These are phyloP conservation scores for Phaseolus coccineus DNA, from an alignment of 331 rosid species.

Conservation along the genomic window DNA sequence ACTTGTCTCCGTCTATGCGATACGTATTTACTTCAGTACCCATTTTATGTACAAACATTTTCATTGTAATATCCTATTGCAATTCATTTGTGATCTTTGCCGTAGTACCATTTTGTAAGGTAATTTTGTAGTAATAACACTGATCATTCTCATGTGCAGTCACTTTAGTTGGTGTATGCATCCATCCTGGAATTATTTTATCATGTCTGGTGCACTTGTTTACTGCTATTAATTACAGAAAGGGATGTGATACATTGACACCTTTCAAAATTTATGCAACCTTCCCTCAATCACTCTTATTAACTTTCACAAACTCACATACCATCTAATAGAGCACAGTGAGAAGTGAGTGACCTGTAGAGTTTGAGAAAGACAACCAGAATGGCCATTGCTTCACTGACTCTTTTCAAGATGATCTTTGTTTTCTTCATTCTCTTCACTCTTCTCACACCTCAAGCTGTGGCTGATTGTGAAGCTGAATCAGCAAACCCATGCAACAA, in stretches of 20 bases:
- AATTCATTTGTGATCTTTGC: neutral
- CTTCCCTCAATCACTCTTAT: no score
- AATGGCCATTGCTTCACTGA: conserved; percentile 38
- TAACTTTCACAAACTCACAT: no score
- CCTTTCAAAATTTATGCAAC: no score
- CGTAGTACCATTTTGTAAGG: conserved; percentile 14
- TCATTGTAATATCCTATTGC: neutral
- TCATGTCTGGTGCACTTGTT: neutral
- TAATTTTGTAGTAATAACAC: neutral
- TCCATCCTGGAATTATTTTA: neutral
- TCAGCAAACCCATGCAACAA: conserved; percentile 52
- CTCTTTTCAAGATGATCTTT: conserved; percentile 33
- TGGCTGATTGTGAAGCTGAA: conserved; percentile 48
- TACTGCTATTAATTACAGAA: neutral
- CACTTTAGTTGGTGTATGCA: neutral
- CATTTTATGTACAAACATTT: neutral
- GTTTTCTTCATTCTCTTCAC: conserved; percentile 43
- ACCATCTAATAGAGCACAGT: neutral
- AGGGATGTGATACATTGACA: no score
- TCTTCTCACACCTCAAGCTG: conserved; percentile 33
- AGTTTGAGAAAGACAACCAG: neutral
- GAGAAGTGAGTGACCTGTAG: neutral
- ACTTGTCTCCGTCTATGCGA: neutral
- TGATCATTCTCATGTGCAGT: neutral
- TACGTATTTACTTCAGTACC: neutral